These are phyloP conservation scores for Rhizomucor miehei DNA, from an alignment of 371 early-diverging fungal species.

Conservation along the genomic window DNA sequence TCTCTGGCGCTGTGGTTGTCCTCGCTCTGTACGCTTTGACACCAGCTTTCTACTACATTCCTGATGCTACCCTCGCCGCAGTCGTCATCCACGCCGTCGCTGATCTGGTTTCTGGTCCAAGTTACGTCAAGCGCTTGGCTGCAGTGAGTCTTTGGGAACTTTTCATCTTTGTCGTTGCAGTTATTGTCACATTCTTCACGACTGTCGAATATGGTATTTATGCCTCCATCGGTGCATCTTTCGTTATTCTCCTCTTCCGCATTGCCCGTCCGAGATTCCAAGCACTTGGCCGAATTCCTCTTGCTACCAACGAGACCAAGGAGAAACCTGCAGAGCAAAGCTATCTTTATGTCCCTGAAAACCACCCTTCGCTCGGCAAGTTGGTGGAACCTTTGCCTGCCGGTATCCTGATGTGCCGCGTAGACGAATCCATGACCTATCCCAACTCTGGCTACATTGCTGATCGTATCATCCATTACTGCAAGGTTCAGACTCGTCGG, in stretches of 20 bases:
- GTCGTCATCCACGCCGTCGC: conserved; percentile 76
- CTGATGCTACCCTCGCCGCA: conserved; percentile 72
- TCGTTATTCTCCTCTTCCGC: conserved; percentile 63
- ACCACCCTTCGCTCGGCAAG: conserved; percentile 36
- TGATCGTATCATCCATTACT: conserved; percentile 40
- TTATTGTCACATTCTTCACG: conserved; percentile 66
- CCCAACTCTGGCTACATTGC: conserved; percentile 61
- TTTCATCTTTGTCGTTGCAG: conserved; percentile 44
- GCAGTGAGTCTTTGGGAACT: conserved; percentile 56
- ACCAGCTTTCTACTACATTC: conserved; percentile 83
- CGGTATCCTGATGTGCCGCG: conserved; percentile 58
- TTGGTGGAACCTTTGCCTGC: conserved; percentile 41
- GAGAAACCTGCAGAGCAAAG: conserved; percentile 15
- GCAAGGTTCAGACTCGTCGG: conserved; percentile 29
- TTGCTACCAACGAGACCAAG: conserved; percentile 12
- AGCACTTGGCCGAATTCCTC: conserved; percentile 39
- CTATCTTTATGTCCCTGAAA: conserved; percentile 38
- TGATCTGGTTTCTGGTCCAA: conserved; percentile 50
- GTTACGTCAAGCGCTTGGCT: conserved; percentile 32
- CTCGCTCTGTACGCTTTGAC: conserved; percentile 79
- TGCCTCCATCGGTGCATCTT: conserved; percentile 59
- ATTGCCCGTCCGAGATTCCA: conserved; percentile 66
- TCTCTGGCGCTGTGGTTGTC: conserved; percentile 73
- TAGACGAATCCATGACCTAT: conserved; percentile 66
- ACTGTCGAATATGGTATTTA: conserved; percentile 72